A percentile compares a stretch with the other conserved stretches of the same genome.
Evolutionary conservation across 495 filamentous ascomycete genomes (phyloP).

Genomic region (Hypomontagnella submonticulosa): DNA sequence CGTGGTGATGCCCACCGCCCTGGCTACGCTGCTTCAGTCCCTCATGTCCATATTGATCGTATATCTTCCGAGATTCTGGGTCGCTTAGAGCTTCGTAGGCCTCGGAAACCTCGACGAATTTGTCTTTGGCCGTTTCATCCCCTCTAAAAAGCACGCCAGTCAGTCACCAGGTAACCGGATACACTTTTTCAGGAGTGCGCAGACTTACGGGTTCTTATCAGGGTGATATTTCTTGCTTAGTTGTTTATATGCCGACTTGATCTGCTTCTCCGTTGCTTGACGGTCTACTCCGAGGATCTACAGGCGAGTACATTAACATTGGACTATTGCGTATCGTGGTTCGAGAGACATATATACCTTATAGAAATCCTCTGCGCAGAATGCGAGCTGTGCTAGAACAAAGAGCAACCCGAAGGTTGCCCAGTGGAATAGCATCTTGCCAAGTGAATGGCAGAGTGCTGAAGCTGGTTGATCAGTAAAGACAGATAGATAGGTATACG

Average conservation of each 20-base stretch:
- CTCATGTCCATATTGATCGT: conserved; percentile 95
- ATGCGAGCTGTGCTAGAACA: conserved; percentile 56
- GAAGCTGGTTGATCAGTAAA: conserved; percentile 6
- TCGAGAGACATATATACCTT: conserved; percentile 64
- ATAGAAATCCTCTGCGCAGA: conserved; percentile 83
- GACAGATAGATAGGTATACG: neutral
- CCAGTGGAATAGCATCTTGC: conserved; percentile 53
- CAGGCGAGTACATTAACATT: conserved; percentile 21
- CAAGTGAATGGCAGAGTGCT: conserved; percentile 26
- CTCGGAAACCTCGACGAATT: conserved; percentile 94
- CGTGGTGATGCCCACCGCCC: conserved; percentile 73
- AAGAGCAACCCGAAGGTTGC: conserved; percentile 57
- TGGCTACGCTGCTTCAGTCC: conserved; percentile 86
- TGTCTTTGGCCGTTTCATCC: conserved; percentile 83
- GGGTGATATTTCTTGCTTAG: conserved; percentile 97
- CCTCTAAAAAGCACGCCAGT: conserved; percentile 59
- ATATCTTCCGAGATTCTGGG: conserved; percentile 83
- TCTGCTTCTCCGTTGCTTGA: conserved; percentile 84
- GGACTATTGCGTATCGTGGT: neutral
- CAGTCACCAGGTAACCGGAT: neutral
- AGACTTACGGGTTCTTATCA: conserved; percentile 94
- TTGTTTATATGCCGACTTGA: conserved; percentile 94
- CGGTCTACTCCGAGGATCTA: conserved; percentile 83
- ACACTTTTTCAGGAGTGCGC: conserved; percentile 8
- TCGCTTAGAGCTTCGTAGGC: conserved; percentile 95